These are phyloP conservation scores for Fusarium piperis DNA, from an alignment of 2,329 filamentous ascomycete genomes.

Conservation along the genomic window DNA sequence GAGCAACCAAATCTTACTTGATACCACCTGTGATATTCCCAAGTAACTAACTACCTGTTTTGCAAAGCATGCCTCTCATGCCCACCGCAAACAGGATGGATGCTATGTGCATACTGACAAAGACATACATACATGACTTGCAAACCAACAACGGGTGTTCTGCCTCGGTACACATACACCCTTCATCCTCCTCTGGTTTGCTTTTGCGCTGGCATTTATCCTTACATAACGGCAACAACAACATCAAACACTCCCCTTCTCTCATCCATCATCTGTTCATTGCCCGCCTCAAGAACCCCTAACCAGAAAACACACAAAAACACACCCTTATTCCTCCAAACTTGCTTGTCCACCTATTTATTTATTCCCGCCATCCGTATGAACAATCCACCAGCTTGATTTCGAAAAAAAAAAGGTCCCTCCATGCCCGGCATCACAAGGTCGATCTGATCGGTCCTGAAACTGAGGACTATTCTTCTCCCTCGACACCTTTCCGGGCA, in stretches of 20 bases:
- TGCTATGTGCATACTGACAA: background rate
- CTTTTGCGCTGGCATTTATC: background rate
- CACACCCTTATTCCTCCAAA: background rate
- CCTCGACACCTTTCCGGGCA: background rate
- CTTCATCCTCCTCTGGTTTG: background rate
- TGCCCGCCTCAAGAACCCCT: constrained; percentile 5
- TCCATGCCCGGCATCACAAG: background rate
- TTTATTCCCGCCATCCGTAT: background rate
- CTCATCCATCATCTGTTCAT: background rate
- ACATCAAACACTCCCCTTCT: background rate
- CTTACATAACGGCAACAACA: background rate
- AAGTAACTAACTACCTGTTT: background rate
- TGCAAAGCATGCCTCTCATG: background rate
- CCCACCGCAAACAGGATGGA: background rate
- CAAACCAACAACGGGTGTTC: background rate
- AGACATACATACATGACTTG: background rate
- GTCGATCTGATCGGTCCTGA: too few relatives aligned
- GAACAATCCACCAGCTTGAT: background rate
- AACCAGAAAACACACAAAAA: constrained; percentile 15
- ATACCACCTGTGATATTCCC: background rate
- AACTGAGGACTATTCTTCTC: background rate
- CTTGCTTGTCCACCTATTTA: background rate
- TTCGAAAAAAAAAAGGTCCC: background rate
- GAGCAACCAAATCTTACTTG: background rate
- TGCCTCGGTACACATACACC: background rate